Evolutionary conservation across 257 asterid species (phyloP).

Genomic region (Dorcoceras hygrometricum): DNA sequence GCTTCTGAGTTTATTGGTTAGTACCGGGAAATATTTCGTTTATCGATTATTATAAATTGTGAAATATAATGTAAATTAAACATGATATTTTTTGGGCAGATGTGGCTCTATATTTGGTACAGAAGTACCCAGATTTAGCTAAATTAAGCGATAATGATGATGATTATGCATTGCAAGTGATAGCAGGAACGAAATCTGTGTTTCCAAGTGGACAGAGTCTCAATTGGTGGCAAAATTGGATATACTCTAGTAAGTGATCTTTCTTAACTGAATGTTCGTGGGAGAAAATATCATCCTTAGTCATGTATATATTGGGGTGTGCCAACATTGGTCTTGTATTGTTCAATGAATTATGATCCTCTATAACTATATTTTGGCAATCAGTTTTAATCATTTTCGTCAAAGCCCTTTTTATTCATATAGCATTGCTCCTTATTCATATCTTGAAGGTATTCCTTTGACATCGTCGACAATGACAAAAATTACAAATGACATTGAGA

Average conservation of each 20-base stretch:
- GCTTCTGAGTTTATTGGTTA: conserved; percentile 18
- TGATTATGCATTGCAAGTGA: not conserved
- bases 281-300: too few species aligned
- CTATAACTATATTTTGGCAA: too few species aligned
- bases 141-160: not conserved
- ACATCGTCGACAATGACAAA: too few species aligned
- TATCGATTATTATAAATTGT: not conserved
- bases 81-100: conserved; percentile 5
- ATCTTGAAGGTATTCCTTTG: too few species aligned
- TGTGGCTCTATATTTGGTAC: conserved; percentile 19
- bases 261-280: too few species aligned
- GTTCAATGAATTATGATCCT: too few species aligned
- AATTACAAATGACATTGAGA: too few species aligned
- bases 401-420: too few species aligned
- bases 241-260: not conserved
- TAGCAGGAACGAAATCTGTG: not conserved
- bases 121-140: conserved; percentile 14
- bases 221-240: not conserved
- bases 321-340: too few species aligned
- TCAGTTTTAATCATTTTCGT: too few species aligned
- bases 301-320: not conserved
- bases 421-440: too few species aligned
- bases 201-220: not conserved
- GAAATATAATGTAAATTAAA: too few species aligned
- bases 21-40: not conserved